Evolutionary conservation across 2,329 filamentous ascomycete species (phyloP).

Genomic region (Claviceps lovelessii): DNA sequence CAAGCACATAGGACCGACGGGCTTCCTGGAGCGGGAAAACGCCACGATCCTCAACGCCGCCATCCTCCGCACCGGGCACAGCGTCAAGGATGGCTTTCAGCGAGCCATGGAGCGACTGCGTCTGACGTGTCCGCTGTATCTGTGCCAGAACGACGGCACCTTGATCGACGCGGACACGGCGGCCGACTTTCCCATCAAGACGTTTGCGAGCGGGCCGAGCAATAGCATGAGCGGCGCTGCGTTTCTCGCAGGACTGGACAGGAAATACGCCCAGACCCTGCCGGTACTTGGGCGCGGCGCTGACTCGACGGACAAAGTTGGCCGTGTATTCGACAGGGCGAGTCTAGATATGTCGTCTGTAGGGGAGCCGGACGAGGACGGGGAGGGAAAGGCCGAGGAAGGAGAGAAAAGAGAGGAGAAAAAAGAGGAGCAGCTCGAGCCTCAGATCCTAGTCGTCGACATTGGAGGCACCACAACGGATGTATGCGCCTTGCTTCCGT

Average conservation of each 20-base stretch:
- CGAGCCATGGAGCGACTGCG: constrained; percentile 29
- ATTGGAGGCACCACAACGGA: constrained; percentile 49
- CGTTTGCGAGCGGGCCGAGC: constrained; percentile 39
- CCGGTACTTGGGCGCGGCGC: not conserved
- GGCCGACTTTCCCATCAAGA: constrained; percentile 34
- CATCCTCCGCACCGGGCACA: constrained; percentile 31
- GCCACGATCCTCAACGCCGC: constrained; percentile 41
- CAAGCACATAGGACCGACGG: constrained; percentile 28
- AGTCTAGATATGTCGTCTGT: not conserved
- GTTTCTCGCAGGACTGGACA: constrained; percentile 35
- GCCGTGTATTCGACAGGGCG: not conserved
- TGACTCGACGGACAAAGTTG: not conserved
- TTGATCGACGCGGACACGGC: constrained; percentile 33
- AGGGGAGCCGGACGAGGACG: not conserved
- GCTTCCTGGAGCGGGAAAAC: constrained; percentile 34
- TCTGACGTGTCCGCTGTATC: constrained; percentile 29
- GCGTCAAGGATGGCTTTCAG: constrained; percentile 32
- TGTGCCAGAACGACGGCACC: constrained; percentile 41
- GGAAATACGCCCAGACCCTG: constrained; percentile 2
- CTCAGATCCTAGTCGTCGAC: constrained; percentile 36
- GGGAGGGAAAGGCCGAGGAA: not conserved
- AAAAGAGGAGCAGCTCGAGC: constrained; percentile 6
- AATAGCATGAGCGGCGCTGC: constrained; percentile 40
- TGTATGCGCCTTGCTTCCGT: constrained; percentile 41
- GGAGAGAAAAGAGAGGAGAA: not conserved